Evolutionary conservation across 352 stramenopile species (phyloP), one percentile per base, ranked within the genome.

Genomic region (Globisporangium spiculum): DNA sequence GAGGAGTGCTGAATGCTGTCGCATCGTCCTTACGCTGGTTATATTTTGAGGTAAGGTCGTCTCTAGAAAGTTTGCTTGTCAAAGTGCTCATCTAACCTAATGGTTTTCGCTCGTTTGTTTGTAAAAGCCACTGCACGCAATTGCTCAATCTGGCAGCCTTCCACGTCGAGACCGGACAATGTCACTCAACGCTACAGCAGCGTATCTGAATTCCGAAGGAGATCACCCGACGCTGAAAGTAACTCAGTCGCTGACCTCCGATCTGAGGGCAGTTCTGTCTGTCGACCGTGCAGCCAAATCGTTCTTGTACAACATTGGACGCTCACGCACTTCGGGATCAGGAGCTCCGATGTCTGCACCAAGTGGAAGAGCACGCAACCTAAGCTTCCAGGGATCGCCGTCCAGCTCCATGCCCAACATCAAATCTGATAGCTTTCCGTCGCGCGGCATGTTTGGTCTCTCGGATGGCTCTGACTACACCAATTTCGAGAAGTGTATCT

Each of bases 401-500:
- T 56, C 59, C n/a, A 63, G 38, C 8, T 52, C 34, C 7, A 61
- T 60, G 7, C 6, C 20, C 18, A 27, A 18, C 12, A 38, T 65
- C 22, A 46, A 56, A 16, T 32, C 44, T 0, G 64, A 60, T n/a
- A 59, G 12, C n/a, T 56, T 56, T 5, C 38, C 18, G 7, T 67
- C 64, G 1, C 75, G 73, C 26, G 73, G 63, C 36, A 68, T 80
- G 66, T 78, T 78, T 26, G 76, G 65, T 14, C 73, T 84, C 5
- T 71, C 76, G 0, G 81, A 90, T n/a, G 78, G 74, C 8, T 71
- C 76, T 0, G 79, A 91, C 48, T 93, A 86, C 65, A 90, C 86
- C 50, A 91, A 78, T 7, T 92, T 96, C 64, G 88, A 94, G 60
- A 96, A 96, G 70, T 93, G 84, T 2, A 90, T 96, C 57, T 85